Conservation (phyloP, 345 rosid species). For the Fremontodendron californicum region DNA sequence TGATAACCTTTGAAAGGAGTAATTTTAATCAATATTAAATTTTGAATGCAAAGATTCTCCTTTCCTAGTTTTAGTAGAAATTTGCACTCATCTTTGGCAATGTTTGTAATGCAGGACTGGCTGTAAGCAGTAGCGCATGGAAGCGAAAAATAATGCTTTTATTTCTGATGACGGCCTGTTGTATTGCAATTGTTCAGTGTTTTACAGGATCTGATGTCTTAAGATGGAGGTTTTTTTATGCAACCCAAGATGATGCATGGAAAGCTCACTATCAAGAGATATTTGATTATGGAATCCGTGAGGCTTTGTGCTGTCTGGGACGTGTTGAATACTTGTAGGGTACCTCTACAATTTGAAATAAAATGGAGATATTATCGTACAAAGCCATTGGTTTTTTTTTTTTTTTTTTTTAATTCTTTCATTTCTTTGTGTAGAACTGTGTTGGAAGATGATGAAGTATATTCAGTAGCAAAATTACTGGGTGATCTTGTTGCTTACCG, state of each 20-base stretch:
- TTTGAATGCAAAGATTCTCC: not conserved
- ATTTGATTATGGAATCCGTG: constrained; percentile 94
- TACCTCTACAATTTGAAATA: constrained; percentile 9
- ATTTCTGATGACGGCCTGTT: constrained; percentile 46
- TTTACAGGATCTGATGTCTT: constrained; percentile 73
- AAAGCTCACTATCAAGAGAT: constrained; percentile 89
- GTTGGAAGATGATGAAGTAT: constrained; percentile 81
- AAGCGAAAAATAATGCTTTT: constrained; percentile 41
- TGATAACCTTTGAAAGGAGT: not conserved
- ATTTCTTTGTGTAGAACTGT: constrained; percentile 43
- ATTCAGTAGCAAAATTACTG: constrained; percentile 70
- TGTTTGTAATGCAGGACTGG: constrained; percentile 38
- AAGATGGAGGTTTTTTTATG: constrained; percentile 83
- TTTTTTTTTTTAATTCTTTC: not conserved
- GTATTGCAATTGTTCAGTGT: constrained; percentile 61
- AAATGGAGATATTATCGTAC: not conserved
- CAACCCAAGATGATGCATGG: constrained; percentile 87
- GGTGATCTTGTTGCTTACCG: constrained; percentile 95
- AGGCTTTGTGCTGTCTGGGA: constrained; percentile 88
- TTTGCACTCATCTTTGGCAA: constrained; percentile 5
- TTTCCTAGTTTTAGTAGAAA: constrained; percentile 2
- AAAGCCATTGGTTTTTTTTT: not conserved
- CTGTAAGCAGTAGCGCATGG: constrained; percentile 44
- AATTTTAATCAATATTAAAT: not conserved
- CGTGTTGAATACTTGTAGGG: constrained; percentile 73